Evolutionary conservation across 2,329 filamentous ascomycete species (phyloP), one percentile per base, ranked within the genome.

Genomic region (Proliferodiscus dingleyae): DNA sequence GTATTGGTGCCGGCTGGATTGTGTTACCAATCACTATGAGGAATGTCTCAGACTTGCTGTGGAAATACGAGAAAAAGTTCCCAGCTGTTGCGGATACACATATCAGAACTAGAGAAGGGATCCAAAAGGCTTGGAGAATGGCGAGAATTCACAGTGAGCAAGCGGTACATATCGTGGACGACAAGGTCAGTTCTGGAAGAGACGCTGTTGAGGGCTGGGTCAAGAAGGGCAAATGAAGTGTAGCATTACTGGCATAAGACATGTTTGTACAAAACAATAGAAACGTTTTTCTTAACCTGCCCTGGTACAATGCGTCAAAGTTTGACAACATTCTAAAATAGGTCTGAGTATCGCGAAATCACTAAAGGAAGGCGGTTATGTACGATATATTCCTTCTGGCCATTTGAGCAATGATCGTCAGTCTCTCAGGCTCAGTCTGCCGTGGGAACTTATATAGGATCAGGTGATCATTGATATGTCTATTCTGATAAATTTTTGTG

Each of bases 21-120:
- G 82, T 95, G 30, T 71, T 98, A 39, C 93, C 93, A 36, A 74
- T 93, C 54, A 98, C 93, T 33, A 95, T 89, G 78, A 74, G 80
- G 66, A 98, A 98, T 68, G 81, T 95, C 22, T 82, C 84, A 34
- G 83, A 91, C 63, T 72, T 97, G 63, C 71, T 85, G 37, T 98
- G 93, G 93, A 82, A 80, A 64, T 98, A 93, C 66, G 93, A 98
- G 81, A 80, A 94, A 76, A 81, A 78, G 61, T 87, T 90, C 64
- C 93, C 93, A 4, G 85, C 77, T 15, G 66, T 98, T 44, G 85
- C 89, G 15, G 83, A 95, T 58, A 80, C 87, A 46, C 93, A 98
- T 70, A 59, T 91, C 51, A 72, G 77, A 61, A 72, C 86, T 42
- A 81, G 84, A 50, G 80, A 87, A 60, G 74, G 81, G 37, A 73